A percentile compares a stretch with the other conserved stretches of the same genome.
Evolutionary conservation across 768 basidiomycete genomes (phyloP).

Genomic region (Leucogyrophana mollusca): DNA sequence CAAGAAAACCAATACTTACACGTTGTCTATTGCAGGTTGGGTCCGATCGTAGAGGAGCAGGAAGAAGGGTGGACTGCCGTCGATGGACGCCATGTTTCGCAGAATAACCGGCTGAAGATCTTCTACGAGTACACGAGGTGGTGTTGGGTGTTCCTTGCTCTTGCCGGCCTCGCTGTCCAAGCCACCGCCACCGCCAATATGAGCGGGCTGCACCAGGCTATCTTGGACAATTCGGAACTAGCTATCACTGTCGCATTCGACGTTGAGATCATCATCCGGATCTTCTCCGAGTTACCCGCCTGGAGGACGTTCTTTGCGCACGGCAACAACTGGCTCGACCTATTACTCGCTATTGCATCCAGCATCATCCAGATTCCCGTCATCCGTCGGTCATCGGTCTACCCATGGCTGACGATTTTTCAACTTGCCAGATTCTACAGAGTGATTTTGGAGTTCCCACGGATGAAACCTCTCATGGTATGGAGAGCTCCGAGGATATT

Average conservation of each 20-base stretch:
- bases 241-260: slow-evolving; percentile 83
- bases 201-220: slow-evolving; percentile 38
- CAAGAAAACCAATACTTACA: not conserved
- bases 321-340: slow-evolving; percentile 69
- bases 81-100: slow-evolving; percentile 41
- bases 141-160: slow-evolving; percentile 76
- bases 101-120: slow-evolving; percentile 48
- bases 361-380: slow-evolving; percentile 83
- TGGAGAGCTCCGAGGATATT: slow-evolving; percentile 1
- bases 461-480: slow-evolving; percentile 88
- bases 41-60: slow-evolving; percentile 46
- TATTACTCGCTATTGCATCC: slow-evolving; percentile 69
- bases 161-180: slow-evolving; percentile 70
- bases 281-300: slow-evolving; percentile 70
- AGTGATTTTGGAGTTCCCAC: slow-evolving; percentile 84
- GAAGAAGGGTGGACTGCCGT: slow-evolving; percentile 62
- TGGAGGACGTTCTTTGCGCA: slow-evolving; percentile 76
- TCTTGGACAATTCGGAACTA: slow-evolving; percentile 68
- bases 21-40: slow-evolving; percentile 30
- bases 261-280: slow-evolving; percentile 78
- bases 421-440: slow-evolving; percentile 88
- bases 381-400: slow-evolving; percentile 61
- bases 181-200: slow-evolving; percentile 62
- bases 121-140: slow-evolving; percentile 60
- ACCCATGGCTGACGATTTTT: slow-evolving; percentile 90